Percentiles rank a stretch among this genome's conserved stretches.
phyloP scores from a whole-genome alignment of 2,329 filamentous ascomycete genomes.

The Cucurbitaria berberidis region DNA sequence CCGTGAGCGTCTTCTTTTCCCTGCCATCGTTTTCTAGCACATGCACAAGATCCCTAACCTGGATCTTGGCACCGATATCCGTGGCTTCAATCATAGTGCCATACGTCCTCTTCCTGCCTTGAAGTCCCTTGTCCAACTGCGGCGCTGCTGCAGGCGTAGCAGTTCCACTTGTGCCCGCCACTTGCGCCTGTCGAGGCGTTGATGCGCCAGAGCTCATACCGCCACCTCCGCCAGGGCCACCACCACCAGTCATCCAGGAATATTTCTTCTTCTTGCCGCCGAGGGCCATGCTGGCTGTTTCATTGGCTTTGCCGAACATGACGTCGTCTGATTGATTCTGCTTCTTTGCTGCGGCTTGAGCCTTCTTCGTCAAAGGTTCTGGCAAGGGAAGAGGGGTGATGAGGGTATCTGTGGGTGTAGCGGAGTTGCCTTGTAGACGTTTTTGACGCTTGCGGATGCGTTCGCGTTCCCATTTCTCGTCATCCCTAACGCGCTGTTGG shows the following conservation, averaged over 20 bases:
- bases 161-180: slow-evolving; percentile 32
- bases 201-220: slow-evolving; percentile 41
- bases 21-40: slow-evolving; percentile 80
- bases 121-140: slow-evolving; percentile 52
- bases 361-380: slow-evolving; percentile 79
- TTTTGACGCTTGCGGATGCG: slow-evolving; percentile 56
- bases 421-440: slow-evolving; percentile 39
- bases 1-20: slow-evolving; percentile 61
- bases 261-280: slow-evolving; percentile 74
- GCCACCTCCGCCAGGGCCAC: slow-evolving; percentile 45
- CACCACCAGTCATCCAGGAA: slow-evolving; percentile 70
- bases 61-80: slow-evolving; percentile 77
- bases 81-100: slow-evolving; percentile 81
- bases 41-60: slow-evolving; percentile 80
- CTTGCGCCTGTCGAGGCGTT: slow-evolving; percentile 39
- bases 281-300: slow-evolving; percentile 79
- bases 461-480: slow-evolving; percentile 75
- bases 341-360: slow-evolving; percentile 77
- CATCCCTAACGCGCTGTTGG: slow-evolving; percentile 49
- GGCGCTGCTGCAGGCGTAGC: slow-evolving; percentile 29
- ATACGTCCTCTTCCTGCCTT: slow-evolving; percentile 65
- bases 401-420: slow-evolving; percentile 36
- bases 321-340: slow-evolving; percentile 76
- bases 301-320: slow-evolving; percentile 83
- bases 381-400: slow-evolving; percentile 33